A percentile compares a stretch with the other conserved stretches of the same genome.
Evolutionary conservation across 495 filamentous ascomycete genomes (phyloP).

Genomic region (Penicillium samsonianum): DNA sequence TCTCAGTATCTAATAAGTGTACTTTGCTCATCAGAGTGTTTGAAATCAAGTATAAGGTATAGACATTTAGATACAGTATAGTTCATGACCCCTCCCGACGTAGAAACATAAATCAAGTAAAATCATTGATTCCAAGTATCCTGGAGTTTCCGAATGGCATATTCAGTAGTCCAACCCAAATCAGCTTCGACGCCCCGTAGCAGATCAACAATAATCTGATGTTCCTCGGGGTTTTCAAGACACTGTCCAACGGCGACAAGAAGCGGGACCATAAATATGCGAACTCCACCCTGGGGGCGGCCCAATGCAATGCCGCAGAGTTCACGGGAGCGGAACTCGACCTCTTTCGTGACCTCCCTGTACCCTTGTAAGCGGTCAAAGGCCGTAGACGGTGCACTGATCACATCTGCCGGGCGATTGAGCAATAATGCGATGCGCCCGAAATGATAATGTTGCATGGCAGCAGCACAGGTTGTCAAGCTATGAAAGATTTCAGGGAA

Average conservation of each 20-base stretch:
- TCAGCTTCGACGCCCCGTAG: constrained; percentile 42
- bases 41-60: not conserved
- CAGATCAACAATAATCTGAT: constrained; percentile 40
- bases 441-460: constrained; percentile 48
- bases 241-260: constrained; percentile 45
- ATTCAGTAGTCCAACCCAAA: constrained; percentile 41
- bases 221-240: constrained; percentile 36
- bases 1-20: not conserved
- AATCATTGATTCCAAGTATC: constrained; percentile 32
- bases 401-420: constrained; percentile 39
- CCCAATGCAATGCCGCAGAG: constrained; percentile 43
- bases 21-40: not conserved
- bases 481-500: constrained; percentile 45
- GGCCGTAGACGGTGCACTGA: constrained; percentile 39
- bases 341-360: constrained; percentile 46
- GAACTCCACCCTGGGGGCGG: constrained; percentile 37
- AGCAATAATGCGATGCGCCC: constrained; percentile 41
- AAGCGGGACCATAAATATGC: constrained; percentile 41
- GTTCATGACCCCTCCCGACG: not conserved
- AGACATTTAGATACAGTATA: constrained; percentile 1
- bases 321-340: constrained; percentile 43
- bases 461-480: constrained; percentile 35
- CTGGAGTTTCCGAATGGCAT: constrained; percentile 36
- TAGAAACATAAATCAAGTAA: not conserved
- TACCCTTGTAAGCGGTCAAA: constrained; percentile 46